phyloP scores from a whole-genome alignment of 306 rosid species.

The Lathyrus sativus region DNA sequence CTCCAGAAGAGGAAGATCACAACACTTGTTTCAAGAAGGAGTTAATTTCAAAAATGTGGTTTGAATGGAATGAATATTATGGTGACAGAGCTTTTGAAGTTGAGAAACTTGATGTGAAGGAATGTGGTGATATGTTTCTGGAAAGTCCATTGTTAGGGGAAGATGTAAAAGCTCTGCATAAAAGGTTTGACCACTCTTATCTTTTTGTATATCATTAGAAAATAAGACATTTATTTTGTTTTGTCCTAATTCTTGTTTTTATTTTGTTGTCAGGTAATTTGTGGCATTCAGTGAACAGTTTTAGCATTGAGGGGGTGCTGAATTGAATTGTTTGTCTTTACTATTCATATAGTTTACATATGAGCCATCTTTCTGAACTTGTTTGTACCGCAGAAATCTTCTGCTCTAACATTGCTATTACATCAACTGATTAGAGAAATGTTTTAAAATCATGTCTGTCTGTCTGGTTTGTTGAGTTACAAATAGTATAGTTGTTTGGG shows the following conservation, averaged over 20 bases:
- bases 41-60: conserved; percentile 86
- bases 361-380: conserved; percentile 5
- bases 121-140: conserved; percentile 72
- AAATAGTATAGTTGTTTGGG: neutral
- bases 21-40: conserved; percentile 74
- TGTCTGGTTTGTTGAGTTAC: conserved; percentile 12
- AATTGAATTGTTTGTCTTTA: neutral
- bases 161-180: conserved; percentile 72
- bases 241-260: conserved; percentile 30
- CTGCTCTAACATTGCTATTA: neutral
- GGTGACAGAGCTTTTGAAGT: conserved; percentile 63
- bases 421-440: neutral
- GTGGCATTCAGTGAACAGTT: conserved; percentile 10
- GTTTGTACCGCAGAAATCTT: neutral
- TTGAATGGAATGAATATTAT: conserved; percentile 86
- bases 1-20: conserved; percentile 87
- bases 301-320: neutral
- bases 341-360: neutral
- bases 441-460: neutral
- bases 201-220: conserved; percentile 12
- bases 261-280: conserved; percentile 56
- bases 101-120: conserved; percentile 53
- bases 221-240: neutral
- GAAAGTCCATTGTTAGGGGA: conserved; percentile 57
- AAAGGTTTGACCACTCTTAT: conserved; percentile 50